Conservation (phyloP, 768 basidiomycete species). For the Tricholoma sp. region DNA sequence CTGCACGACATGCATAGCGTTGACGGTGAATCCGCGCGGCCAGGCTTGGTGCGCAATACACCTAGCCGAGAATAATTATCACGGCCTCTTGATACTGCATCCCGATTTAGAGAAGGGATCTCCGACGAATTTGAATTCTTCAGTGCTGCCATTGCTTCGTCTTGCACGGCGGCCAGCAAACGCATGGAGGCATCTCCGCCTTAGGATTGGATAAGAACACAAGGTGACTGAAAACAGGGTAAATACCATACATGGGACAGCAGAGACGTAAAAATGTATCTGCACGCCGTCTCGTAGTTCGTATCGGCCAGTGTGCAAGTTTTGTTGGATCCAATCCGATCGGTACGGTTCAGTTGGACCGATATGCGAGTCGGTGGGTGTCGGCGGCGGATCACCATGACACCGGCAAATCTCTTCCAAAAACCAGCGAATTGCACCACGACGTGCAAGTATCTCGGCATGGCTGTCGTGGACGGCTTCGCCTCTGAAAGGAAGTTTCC, state of each 20-base stretch:
- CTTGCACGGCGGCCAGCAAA: constrained; percentile 70
- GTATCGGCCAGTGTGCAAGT: constrained; percentile 33
- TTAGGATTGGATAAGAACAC: constrained; percentile 23
- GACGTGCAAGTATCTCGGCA: constrained; percentile 86
- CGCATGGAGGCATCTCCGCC: constrained; percentile 90
- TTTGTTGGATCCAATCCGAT: constrained; percentile 47
- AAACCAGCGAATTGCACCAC: constrained; percentile 76
- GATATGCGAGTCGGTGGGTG: neutral
- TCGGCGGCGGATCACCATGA: constrained; percentile 7
- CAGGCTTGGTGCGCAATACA: constrained; percentile 89
- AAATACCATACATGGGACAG: constrained; percentile 38
- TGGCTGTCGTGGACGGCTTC: constrained; percentile 87
- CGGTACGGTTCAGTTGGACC: constrained; percentile 10
- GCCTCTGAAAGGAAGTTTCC: constrained; percentile 57
- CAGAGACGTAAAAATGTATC: constrained; percentile 70
- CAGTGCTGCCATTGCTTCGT: constrained; percentile 62
- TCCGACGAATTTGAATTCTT: constrained; percentile 50
- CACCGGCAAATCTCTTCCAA: constrained; percentile 59
- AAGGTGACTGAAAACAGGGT: constrained; percentile 8
- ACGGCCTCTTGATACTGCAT: constrained; percentile 62
- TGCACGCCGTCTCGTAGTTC: constrained; percentile 39
- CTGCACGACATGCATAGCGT: constrained; percentile 90
- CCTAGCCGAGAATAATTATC: constrained; percentile 73
- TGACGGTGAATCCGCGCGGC: constrained; percentile 81
- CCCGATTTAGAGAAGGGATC: constrained; percentile 28